phyloP scores from a whole-genome alignment of 2,329 filamentous ascomycete genomes.

The Neonectria faginata region DNA sequence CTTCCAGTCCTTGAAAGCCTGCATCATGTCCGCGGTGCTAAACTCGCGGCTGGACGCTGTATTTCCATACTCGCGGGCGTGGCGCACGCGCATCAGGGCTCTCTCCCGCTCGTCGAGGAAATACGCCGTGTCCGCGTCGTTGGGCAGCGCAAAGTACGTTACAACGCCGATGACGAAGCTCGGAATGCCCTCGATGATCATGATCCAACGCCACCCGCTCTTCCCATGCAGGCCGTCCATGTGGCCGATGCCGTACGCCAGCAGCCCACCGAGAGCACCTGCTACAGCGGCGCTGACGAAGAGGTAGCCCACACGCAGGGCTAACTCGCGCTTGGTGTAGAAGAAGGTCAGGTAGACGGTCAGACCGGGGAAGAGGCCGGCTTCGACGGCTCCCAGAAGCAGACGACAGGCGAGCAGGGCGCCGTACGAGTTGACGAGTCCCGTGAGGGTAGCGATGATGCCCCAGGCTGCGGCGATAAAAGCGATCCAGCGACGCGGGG shows the following conservation, averaged over 20 bases:
- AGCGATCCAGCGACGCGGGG: slow-evolving; percentile 71
- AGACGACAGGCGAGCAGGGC: slow-evolving; percentile 76
- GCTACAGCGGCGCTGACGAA: slow-evolving; percentile 78
- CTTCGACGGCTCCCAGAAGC: slow-evolving; percentile 76
- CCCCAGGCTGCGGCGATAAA: slow-evolving; percentile 75
- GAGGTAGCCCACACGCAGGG: slow-evolving; percentile 77
- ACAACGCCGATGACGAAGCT: slow-evolving; percentile 54
- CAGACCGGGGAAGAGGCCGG: slow-evolving; percentile 76
- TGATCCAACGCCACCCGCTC: slow-evolving; percentile 78
- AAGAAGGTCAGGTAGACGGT: slow-evolving; percentile 79
- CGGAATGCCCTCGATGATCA: slow-evolving; percentile 65
- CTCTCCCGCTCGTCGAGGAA: slow-evolving; percentile 70
- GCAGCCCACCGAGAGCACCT: slow-evolving; percentile 77
- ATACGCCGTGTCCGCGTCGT: slow-evolving; percentile 63
- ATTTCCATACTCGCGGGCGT: slow-evolving; percentile 58
- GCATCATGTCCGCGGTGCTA: slow-evolving; percentile 70
- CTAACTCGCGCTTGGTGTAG: slow-evolving; percentile 79
- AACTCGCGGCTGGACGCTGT: slow-evolving; percentile 61
- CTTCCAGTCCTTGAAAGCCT: slow-evolving; percentile 80
- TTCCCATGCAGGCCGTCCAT: slow-evolving; percentile 75
- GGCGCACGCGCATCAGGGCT: slow-evolving; percentile 69
- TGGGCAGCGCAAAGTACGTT: slow-evolving; percentile 52
- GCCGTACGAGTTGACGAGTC: slow-evolving; percentile 73
- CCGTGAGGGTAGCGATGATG: slow-evolving; percentile 76
- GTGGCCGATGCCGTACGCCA: slow-evolving; percentile 79